Percentiles rank a stretch among this genome's conserved stretches.
Conservation (phyloP, 202 grass and related monocot species). For the Dendrocalamus latiflorus region DNA sequence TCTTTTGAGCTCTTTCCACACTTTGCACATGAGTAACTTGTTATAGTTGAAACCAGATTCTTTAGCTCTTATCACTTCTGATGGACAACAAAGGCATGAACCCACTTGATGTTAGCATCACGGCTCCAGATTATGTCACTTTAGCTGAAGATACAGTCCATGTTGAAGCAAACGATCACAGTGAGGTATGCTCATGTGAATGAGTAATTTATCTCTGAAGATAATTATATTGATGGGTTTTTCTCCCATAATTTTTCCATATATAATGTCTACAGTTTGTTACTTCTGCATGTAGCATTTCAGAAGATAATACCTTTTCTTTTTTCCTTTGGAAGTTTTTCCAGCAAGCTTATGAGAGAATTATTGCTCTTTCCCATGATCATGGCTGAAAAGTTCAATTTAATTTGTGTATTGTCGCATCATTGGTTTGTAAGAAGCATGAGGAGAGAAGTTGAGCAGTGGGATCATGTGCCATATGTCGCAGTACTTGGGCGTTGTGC, state of each 20-base stretch:
- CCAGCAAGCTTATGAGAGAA: neutral
- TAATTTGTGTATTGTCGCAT: neutral
- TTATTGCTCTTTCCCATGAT: neutral
- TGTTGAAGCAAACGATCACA: constrained; percentile 52
- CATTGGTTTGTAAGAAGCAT: neutral
- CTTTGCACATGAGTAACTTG: constrained; percentile 14
- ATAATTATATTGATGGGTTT: neutral
- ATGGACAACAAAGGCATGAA: constrained; percentile 64
- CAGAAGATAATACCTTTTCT: neutral
- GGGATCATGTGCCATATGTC: too few relatives aligned
- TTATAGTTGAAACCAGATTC: constrained; percentile 58
- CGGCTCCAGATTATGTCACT: constrained; percentile 54
- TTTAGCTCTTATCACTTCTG: constrained; percentile 67
- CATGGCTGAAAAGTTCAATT: neutral
- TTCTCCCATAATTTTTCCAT: neutral
- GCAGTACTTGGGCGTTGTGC: too few relatives aligned
- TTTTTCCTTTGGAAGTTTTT: neutral
- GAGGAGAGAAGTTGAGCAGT: too few relatives aligned
- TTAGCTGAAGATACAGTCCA: constrained; percentile 44
- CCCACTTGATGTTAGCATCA: constrained; percentile 63
- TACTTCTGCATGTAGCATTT: neutral
- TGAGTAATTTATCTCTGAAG: neutral
- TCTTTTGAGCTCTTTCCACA: neutral
- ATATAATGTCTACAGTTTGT: neutral
- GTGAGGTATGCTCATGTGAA: constrained; percentile 48